Evolutionary conservation across 2,329 filamentous ascomycete species (phyloP), one percentile per base, ranked within the genome.

Genomic region (Aspergillus ochraceoroseus): DNA sequence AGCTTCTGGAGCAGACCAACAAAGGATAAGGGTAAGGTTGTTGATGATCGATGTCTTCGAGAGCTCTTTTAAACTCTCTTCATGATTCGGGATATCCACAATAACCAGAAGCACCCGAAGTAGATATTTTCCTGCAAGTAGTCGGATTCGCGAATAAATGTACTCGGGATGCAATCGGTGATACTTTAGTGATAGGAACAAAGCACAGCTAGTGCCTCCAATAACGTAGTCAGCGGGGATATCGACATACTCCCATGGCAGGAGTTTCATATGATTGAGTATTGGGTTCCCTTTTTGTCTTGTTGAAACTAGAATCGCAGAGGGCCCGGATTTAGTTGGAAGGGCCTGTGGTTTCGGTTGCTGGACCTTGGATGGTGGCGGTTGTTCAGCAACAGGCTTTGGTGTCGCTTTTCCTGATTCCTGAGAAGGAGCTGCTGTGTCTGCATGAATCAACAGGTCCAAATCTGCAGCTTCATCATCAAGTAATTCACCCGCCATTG

Each of bases 121-220:
- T 51, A 82, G 83, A 69, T 94, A 96, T 66, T 85, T 87, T 35
- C 85, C 86, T 36, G 85, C 85, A 3, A 98, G 72, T 33, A 82
- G 80, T 37, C 85, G 83, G 53, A 98, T 94, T 42, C 92, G 84
- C 15, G 84, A 88, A 70, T 96, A 96, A 56, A 98, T 87, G 70
- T 98, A 98, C 66, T 98, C 92, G 1, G 92, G 92, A 60, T 98
- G 92, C 37, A 98, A 75, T 18, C 90, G 87, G 65, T 98, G 92
- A 65, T 98, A 98, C 65, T 96, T 98, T 39, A 98, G 76, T 32
- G 87, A 94, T 28, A 98, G 72, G 61, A 96, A 98, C 4, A 98
- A 74, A 0, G 87, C 89, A 57, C 90, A 95, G 5, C 89, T 94
- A 0, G 88, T 94, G 28, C 77, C 62, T 0, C 92, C 90, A 32